Evolutionary conservation across 164 flowering plant species (phyloP).

Genomic region (Vitis riparia): DNA sequence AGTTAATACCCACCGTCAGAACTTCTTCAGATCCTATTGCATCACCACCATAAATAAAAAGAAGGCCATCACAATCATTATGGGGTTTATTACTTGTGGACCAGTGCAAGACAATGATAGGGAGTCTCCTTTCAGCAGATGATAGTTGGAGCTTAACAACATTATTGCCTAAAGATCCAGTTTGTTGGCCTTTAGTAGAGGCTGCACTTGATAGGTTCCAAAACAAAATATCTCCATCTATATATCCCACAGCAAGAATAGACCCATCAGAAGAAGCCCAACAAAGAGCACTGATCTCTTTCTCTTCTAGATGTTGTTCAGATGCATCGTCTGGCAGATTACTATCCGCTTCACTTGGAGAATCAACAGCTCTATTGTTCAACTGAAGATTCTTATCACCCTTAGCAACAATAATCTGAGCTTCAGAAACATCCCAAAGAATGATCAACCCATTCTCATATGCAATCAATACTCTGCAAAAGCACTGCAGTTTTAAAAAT

Average conservation of each 20-base stretch:
- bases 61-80: constrained; percentile 51
- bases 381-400: constrained; percentile 73
- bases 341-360: constrained; percentile 26
- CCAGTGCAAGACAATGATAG: constrained; percentile 87
- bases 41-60: constrained; percentile 90
- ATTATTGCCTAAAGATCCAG: constrained; percentile 37
- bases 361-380: constrained; percentile 41
- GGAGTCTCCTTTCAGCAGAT: constrained; percentile 73
- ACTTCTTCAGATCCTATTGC: constrained; percentile 94
- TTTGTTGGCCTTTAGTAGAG: constrained; percentile 38
- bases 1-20: constrained; percentile 56
- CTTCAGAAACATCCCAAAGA: constrained; percentile 81
- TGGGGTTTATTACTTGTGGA: constrained; percentile 32
- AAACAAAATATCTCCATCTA: constrained; percentile 88
- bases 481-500: constrained; percentile 5
- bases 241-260: constrained; percentile 82
- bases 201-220: constrained; percentile 62
- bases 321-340: constrained; percentile 25
- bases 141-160: constrained; percentile 81
- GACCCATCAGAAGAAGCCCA: constrained; percentile 91
- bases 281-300: constrained; percentile 88
- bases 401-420: constrained; percentile 50
- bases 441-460: constrained; percentile 72
- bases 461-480: constrained; percentile 78
- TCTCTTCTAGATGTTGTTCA: constrained; percentile 51